Percentiles rank a stretch among this genome's conserved stretches.
phyloP scores from a whole-genome alignment of 2,329 filamentous ascomycete species.

The Fusarium sp. region DNA sequence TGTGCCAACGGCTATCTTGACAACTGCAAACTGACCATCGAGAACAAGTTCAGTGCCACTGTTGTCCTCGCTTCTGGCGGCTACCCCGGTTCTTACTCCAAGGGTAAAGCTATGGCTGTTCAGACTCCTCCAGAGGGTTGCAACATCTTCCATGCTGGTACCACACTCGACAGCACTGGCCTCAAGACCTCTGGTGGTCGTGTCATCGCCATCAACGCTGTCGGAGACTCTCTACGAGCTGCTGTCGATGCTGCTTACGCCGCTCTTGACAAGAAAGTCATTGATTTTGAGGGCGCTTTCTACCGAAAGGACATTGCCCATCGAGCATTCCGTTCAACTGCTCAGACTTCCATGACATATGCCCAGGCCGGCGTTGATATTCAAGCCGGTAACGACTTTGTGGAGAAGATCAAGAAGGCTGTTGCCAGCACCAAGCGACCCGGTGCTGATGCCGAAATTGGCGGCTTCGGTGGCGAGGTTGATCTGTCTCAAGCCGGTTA shows the following conservation, averaged over 20 bases:
- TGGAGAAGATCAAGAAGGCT: constrained; percentile 89
- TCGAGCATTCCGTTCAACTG: constrained; percentile 70
- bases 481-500: constrained; percentile 79
- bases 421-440: constrained; percentile 88
- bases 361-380: constrained; percentile 94
- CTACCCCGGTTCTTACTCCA: constrained; percentile 88
- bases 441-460: constrained; percentile 92
- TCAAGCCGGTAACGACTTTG: constrained; percentile 91
- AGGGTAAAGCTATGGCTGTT: constrained; percentile 75
- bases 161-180: constrained; percentile 71
- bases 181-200: constrained; percentile 87
- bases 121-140: constrained; percentile 58
- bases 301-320: constrained; percentile 94
- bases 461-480: constrained; percentile 85
- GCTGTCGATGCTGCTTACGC: constrained; percentile 91
- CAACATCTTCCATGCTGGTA: constrained; percentile 94
- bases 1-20: constrained; percentile 82
- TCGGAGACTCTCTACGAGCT: constrained; percentile 77
- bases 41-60: constrained; percentile 82
- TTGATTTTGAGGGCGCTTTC: constrained; percentile 90
- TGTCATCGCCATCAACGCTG: constrained; percentile 93
- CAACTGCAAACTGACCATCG: constrained; percentile 75
- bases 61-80: constrained; percentile 95
- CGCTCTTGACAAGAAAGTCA: constrained; percentile 75
- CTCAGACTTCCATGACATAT: constrained; percentile 79